Evolutionary conservation across 2,329 filamentous ascomycete species (phyloP).

Genomic region (Didymella keratinophila): DNA sequence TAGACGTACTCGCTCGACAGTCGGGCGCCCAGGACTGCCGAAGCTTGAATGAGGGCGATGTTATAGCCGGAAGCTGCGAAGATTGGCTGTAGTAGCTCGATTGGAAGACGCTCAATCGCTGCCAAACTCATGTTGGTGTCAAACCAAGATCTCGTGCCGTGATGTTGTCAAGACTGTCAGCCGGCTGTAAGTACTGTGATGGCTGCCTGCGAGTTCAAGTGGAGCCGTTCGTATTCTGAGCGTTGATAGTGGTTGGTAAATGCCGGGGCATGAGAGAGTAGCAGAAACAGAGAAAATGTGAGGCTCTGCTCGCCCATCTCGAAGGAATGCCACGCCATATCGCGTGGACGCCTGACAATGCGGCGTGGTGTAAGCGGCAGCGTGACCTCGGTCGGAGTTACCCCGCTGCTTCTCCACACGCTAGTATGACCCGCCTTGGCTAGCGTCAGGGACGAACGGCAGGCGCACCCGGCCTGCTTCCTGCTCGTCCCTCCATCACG

Average conservation of each 20-base stretch:
- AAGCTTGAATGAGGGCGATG: slow-evolving; percentile 51
- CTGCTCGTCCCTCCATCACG: background rate
- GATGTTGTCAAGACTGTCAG: slow-evolving; percentile 5
- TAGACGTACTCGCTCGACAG: slow-evolving; percentile 40
- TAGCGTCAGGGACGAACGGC: slow-evolving; percentile 6
- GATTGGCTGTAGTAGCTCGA: slow-evolving; percentile 62
- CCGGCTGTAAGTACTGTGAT: slow-evolving; percentile 5
- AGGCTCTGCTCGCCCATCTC: slow-evolving; percentile 4
- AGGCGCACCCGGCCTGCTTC: background rate
- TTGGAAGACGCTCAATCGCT: slow-evolving; percentile 57
- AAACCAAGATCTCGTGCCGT: background rate
- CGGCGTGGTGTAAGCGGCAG: slow-evolving; percentile 9
- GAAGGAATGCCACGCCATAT: slow-evolving; percentile 17
- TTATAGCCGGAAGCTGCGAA: slow-evolving; percentile 58
- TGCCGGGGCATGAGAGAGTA: background rate
- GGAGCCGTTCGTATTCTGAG: background rate
- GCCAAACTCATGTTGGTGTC: slow-evolving; percentile 24
- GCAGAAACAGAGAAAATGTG: background rate
- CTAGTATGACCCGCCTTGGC: slow-evolving; percentile 1
- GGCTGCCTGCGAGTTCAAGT: background rate
- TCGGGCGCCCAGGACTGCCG: slow-evolving; percentile 49
- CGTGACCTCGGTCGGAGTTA: slow-evolving; percentile 19
- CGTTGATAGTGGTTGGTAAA: background rate
- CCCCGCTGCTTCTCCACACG: slow-evolving; percentile 15
- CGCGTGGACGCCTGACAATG: slow-evolving; percentile 10